Conservation (phyloP, 1,284 basidiomycete species). For the Bondarzewia mesenterica region DNA sequence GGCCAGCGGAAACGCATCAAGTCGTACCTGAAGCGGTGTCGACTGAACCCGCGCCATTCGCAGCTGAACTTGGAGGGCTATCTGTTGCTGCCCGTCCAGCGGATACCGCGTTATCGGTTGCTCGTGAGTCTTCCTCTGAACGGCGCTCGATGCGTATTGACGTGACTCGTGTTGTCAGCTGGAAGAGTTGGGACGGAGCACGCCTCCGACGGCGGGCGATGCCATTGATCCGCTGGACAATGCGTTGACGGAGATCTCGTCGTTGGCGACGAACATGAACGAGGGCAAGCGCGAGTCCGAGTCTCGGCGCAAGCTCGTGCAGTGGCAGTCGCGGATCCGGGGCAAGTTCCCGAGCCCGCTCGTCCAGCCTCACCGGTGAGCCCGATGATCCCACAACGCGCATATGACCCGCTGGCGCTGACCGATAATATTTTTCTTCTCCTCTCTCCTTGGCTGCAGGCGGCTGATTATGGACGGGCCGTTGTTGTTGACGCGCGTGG, state of each 20-base stretch:
- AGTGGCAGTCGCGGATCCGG: conserved; percentile 89
- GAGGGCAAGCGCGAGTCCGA: conserved; percentile 94
- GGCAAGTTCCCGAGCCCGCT: conserved; percentile 91
- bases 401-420: conserved; percentile 1
- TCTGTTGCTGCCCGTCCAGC: conserved; percentile 89
- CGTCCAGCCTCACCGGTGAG: conserved; percentile 92
- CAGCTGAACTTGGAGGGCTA: conserved; percentile 96
- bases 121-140: conserved; percentile 57
- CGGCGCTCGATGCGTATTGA: too few relatives aligned
- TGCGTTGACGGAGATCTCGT: conserved; percentile 80
- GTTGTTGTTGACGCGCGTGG: conserved; percentile 77
- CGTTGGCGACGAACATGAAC: conserved; percentile 89
- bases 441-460: conserved; percentile 30
- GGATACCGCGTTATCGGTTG: conserved; percentile 92
- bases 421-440: too few relatives aligned
- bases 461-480: conserved; percentile 85
- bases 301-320: conserved; percentile 79
- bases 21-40: conserved; percentile 79
- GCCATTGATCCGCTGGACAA: conserved; percentile 78
- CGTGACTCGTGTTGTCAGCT: conserved; percentile 37
- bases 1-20: conserved; percentile 84
- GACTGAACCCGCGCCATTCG: conserved; percentile 83
- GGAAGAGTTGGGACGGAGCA: conserved; percentile 77
- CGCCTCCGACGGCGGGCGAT: conserved; percentile 61
- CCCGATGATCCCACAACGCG: conserved; percentile 1